Evolutionary conservation across 345 rosid genomes (phyloP).

Genomic region (Theobroma cacao): DNA sequence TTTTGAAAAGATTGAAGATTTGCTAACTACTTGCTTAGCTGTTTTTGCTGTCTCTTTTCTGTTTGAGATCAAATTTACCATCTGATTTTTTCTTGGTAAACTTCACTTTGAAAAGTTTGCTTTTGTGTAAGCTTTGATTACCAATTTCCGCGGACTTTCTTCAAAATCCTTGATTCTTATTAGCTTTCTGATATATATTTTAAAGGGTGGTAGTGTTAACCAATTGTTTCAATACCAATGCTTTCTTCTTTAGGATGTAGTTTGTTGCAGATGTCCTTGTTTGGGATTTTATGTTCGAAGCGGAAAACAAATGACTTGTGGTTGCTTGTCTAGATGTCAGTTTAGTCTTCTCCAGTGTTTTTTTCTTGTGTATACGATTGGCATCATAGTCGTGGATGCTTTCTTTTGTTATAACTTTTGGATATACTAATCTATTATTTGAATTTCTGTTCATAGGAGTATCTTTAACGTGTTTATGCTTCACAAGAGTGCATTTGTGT

Average conservation of each 20-base stretch:
- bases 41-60: not conserved
- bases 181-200: not conserved
- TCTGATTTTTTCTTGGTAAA: not conserved
- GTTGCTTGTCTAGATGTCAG: not conserved
- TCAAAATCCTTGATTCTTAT: not conserved
- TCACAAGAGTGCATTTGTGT: not conserved
- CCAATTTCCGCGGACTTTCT: not conserved
- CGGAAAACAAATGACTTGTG: not conserved
- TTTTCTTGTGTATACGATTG: not conserved
- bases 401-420: not conserved
- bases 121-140: not conserved
- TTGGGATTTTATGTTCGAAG: not conserved
- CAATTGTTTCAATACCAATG: not conserved
- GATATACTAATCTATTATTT: not conserved
- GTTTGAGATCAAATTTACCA: not conserved
- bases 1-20: conserved; percentile 2
- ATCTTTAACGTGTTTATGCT: not conserved
- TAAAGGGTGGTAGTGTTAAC: not conserved
- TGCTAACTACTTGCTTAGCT: not conserved
- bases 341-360: not conserved
- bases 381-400: not conserved
- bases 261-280: not conserved
- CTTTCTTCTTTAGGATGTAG: not conserved
- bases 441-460: not conserved
- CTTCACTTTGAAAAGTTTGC: not conserved